These are phyloP conservation scores for Xylaria sp. DNA, from an alignment of 495 filamentous ascomycete genomes.

Conservation along the genomic window DNA sequence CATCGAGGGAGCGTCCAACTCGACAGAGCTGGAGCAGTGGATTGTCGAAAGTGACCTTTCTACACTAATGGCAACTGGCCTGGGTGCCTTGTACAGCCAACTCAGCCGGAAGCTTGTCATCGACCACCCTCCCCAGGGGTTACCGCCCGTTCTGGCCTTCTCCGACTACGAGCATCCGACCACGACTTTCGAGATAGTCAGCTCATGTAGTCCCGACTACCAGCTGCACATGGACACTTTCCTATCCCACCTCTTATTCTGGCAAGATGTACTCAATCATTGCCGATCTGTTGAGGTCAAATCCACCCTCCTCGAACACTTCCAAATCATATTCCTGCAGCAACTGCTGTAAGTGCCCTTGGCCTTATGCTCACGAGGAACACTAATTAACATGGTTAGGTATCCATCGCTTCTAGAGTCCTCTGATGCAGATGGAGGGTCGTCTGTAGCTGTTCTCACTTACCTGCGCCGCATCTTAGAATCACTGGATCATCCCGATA, in stretches of 20 bases:
- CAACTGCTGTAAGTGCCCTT: slow-evolving; percentile 81
- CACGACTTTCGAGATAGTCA: slow-evolving; percentile 70
- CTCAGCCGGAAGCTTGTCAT: slow-evolving; percentile 78
- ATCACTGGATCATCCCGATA: slow-evolving; percentile 86
- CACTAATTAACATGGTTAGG: slow-evolving; percentile 54
- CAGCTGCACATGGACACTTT: slow-evolving; percentile 88
- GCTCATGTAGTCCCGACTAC: slow-evolving; percentile 71
- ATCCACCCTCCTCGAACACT: slow-evolving; percentile 92
- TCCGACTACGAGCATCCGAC: slow-evolving; percentile 78
- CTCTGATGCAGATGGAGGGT: slow-evolving; percentile 94
- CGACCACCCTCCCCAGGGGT: slow-evolving; percentile 64
- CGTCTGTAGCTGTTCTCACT: slow-evolving; percentile 92
- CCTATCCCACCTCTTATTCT: slow-evolving; percentile 92
- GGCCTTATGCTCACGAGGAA: background rate
- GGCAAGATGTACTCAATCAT: slow-evolving; percentile 97
- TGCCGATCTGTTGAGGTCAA: slow-evolving; percentile 91
- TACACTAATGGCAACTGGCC: slow-evolving; percentile 93
- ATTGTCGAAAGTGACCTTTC: slow-evolving; percentile 96
- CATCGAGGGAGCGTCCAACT: slow-evolving; percentile 89
- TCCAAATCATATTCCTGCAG: slow-evolving; percentile 94
- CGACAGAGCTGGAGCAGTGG: slow-evolving; percentile 86
- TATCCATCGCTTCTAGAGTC: slow-evolving; percentile 96
- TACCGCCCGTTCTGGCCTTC: slow-evolving; percentile 82
- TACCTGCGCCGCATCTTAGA: slow-evolving; percentile 92
- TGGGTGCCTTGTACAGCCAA: slow-evolving; percentile 96